phyloP scores from a whole-genome alignment of 352 stramenopile genomes.

The Phytophthora constricta region DNA sequence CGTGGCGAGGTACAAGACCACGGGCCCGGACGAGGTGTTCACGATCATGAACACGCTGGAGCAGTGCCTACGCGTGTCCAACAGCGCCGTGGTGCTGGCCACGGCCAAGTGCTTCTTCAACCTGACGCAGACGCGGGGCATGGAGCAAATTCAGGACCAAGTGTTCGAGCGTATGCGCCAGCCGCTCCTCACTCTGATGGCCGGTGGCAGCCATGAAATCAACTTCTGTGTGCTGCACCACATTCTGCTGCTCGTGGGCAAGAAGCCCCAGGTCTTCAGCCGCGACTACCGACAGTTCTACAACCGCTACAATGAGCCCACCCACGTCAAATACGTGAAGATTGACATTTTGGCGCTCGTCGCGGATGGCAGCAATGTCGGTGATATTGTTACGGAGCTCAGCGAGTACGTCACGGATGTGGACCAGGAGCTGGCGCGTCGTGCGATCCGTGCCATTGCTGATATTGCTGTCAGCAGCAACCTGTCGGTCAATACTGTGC shows the following conservation, averaged over 20 bases:
- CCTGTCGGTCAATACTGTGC: conserved; percentile 50
- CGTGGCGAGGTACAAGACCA: conserved; percentile 94
- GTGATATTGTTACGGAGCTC: conserved; percentile 97
- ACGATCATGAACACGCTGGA: conserved; percentile 99
- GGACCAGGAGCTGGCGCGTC: conserved; percentile 92
- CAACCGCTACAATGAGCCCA: conserved; percentile 98
- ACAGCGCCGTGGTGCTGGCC: conserved; percentile 96
- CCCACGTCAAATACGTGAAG: conserved; percentile 98
- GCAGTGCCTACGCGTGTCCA: conserved; percentile 95
- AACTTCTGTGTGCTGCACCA: conserved; percentile 98
- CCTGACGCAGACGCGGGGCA: conserved; percentile 88
- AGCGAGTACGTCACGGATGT: conserved; percentile 97
- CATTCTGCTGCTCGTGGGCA: conserved; percentile 95
- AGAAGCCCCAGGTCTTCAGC: conserved; percentile 96
- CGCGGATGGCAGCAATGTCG: conserved; percentile 93
- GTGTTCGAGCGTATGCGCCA: conserved; percentile 93
- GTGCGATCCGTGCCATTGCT: conserved; percentile 94
- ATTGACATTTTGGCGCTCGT: conserved; percentile 96
- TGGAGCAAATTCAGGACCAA: conserved; percentile 90
- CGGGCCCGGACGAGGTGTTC: conserved; percentile 95
- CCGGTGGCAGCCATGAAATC: conserved; percentile 91
- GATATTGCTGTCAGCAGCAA: conserved; percentile 92
- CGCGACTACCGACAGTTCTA: conserved; percentile 98
- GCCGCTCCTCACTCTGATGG: conserved; percentile 98
- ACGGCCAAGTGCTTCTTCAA: conserved; percentile 98